phyloP scores from a whole-genome alignment of 257 asterid species.

The Nicotiana otophora region DNA sequence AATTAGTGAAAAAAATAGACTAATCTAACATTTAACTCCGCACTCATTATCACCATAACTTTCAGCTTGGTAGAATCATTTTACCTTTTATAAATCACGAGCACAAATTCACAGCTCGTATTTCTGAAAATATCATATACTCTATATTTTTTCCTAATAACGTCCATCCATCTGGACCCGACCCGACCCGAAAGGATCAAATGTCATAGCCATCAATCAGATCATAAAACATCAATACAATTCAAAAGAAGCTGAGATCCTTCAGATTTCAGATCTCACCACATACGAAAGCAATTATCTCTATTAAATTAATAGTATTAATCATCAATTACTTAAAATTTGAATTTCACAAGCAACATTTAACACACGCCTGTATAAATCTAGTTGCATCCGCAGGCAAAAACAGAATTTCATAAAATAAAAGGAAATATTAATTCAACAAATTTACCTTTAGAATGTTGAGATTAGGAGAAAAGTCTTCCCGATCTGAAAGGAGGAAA shows the following conservation, averaged over 20 bases:
- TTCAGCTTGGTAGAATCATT: not conserved
- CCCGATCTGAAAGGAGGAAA: constrained; percentile 2
- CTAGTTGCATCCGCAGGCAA: not conserved
- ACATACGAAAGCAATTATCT: not conserved
- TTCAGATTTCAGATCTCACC: not conserved
- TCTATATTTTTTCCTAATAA: not conserved
- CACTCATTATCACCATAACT: not conserved
- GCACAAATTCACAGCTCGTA: not conserved
- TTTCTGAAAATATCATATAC: not conserved
- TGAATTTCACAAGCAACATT: not conserved
- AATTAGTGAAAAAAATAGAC: not conserved
- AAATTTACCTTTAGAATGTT: not conserved
- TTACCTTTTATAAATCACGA: not conserved
- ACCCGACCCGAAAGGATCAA: not conserved
- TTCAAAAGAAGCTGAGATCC: not conserved
- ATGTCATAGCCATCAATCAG: not conserved
- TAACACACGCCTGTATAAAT: not conserved
- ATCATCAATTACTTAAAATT: not conserved
- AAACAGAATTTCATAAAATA: not conserved
- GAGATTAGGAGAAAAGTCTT: not conserved
- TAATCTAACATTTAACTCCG: not conserved
- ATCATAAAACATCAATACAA: not conserved
- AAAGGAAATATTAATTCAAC: not conserved
- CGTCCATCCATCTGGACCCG: not conserved
- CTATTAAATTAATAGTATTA: too few relatives aligned